These are phyloP conservation scores for Metschnikowia similis DNA, from an alignment of 805 yeast species.

Conservation along the genomic window DNA sequence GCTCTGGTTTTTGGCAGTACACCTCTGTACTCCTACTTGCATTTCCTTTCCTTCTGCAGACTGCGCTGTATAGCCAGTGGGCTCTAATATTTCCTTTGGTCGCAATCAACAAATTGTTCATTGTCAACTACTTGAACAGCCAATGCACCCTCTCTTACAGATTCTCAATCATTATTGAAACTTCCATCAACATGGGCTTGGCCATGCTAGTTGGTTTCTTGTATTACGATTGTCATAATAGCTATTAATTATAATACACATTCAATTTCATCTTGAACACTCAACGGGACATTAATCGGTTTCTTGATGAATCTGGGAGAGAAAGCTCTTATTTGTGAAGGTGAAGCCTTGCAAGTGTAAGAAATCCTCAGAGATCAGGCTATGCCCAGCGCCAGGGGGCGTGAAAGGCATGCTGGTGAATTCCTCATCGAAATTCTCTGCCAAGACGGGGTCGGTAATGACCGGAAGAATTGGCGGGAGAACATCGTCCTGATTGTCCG, in stretches of 20 bases:
- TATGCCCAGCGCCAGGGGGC: slow-evolving; percentile 9
- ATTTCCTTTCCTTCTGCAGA: slow-evolving; percentile 3
- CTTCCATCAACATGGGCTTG: slow-evolving; percentile 2
- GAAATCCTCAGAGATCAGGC: slow-evolving; percentile 21
- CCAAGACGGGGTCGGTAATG: slow-evolving; percentile 73
- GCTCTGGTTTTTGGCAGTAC: slow-evolving; percentile 12
- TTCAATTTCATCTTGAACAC: not conserved
- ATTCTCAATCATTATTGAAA: slow-evolving; percentile 6
- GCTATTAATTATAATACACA: not conserved
- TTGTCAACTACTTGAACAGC: slow-evolving; percentile 12
- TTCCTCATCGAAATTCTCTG: slow-evolving; percentile 79
- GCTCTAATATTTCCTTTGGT: not conserved
- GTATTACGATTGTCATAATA: slow-evolving; percentile 11
- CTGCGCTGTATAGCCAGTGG: not conserved
- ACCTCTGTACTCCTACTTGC: slow-evolving; percentile 9
- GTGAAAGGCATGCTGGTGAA: slow-evolving; percentile 66
- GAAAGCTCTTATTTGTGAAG: slow-evolving; percentile 36
- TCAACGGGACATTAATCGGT: not conserved
- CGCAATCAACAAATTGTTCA: slow-evolving; percentile 8
- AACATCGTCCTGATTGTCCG: slow-evolving; percentile 38
- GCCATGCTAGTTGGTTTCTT: slow-evolving; percentile 1
- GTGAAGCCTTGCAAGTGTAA: slow-evolving; percentile 40
- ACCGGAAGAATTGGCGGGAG: slow-evolving; percentile 81
- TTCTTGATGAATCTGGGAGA: not conserved
- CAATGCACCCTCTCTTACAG: slow-evolving; percentile 13